These are phyloP conservation scores for Rhodotorula toruloides DNA, from an alignment of 768 basidiomycete genomes.

Conservation along the genomic window DNA sequence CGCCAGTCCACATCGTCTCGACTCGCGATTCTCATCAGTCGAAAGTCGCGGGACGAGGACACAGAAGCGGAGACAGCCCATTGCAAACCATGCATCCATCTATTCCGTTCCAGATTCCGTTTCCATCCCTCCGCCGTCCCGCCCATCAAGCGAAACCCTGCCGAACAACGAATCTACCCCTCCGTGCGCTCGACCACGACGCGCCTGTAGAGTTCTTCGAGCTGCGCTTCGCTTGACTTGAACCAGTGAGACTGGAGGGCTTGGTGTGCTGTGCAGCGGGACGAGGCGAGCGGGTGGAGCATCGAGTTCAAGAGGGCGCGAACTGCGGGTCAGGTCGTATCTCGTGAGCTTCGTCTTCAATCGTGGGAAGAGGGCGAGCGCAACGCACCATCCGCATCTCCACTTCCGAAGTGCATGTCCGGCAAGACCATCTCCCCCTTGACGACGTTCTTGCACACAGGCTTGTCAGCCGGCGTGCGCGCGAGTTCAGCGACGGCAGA, in stretches of 20 bases:
- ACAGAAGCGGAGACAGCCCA: no score
- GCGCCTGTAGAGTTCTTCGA: background rate
- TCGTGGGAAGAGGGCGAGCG: background rate
- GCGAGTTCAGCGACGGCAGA: background rate
- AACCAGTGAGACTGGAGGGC: conserved; percentile 1
- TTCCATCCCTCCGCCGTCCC: no score
- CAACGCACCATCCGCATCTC: background rate
- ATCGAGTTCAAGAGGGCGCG: conserved; percentile 1
- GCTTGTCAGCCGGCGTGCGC: background rate
- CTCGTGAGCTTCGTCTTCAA: no score
- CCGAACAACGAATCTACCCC: no score
- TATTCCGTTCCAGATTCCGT: no score
- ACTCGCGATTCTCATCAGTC: no score
- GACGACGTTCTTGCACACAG: background rate
- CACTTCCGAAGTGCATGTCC: background rate
- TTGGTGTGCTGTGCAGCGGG: background rate
- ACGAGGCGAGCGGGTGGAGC: conserved; percentile 1
- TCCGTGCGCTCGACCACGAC: background rate
- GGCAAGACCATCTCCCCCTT: background rate
- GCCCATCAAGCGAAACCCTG: no score
- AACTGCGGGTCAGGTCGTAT: background rate
- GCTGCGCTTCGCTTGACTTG: background rate
- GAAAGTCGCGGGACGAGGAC: no score
- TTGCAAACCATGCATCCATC: no score
- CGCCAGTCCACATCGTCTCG: no score